These are phyloP conservation scores for Sporothrix globosa DNA, from an alignment of 2,329 filamentous ascomycete species.

Conservation along the genomic window DNA sequence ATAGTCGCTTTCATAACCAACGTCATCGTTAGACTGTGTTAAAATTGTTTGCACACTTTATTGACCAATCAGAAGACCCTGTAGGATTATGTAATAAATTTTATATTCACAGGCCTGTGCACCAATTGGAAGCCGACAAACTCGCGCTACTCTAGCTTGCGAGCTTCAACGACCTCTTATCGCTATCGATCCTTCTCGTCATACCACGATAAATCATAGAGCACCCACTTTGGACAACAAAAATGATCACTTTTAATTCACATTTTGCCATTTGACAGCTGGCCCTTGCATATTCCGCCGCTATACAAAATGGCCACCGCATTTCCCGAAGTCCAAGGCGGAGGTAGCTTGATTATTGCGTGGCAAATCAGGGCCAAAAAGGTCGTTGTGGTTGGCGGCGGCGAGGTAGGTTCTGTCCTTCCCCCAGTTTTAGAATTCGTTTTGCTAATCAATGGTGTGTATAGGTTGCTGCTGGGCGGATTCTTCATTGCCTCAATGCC, in stretches of 20 bases:
- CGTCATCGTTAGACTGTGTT: too few species aligned
- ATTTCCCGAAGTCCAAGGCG: slow-evolving; percentile 83
- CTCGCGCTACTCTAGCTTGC: too few species aligned
- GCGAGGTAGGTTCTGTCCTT: slow-evolving; percentile 67
- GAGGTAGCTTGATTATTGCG: slow-evolving; percentile 89
- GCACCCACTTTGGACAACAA: neutral
- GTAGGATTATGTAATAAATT: too few species aligned
- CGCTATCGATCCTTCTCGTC: slow-evolving; percentile 21
- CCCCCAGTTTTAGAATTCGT: neutral
- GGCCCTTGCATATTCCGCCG: slow-evolving; percentile 4
- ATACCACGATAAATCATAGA: neutral
- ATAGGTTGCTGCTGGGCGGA: slow-evolving; percentile 95
- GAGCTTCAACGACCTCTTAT: slow-evolving; percentile 19
- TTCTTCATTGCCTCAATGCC: slow-evolving; percentile 91
- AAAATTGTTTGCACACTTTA: too few species aligned
- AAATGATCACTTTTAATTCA: slow-evolving; percentile 4
- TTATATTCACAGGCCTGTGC: too few species aligned
- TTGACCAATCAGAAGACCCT: too few species aligned
- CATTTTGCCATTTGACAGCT: neutral
- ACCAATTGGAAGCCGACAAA: too few species aligned
- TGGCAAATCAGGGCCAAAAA: slow-evolving; percentile 92
- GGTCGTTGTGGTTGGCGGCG: slow-evolving; percentile 90
- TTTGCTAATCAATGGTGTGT: neutral
- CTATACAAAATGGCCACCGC: slow-evolving; percentile 42
- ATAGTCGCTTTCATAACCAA: too few species aligned